phyloP scores from a whole-genome alignment of 345 rosid species.

The Acer saccharum region DNA sequence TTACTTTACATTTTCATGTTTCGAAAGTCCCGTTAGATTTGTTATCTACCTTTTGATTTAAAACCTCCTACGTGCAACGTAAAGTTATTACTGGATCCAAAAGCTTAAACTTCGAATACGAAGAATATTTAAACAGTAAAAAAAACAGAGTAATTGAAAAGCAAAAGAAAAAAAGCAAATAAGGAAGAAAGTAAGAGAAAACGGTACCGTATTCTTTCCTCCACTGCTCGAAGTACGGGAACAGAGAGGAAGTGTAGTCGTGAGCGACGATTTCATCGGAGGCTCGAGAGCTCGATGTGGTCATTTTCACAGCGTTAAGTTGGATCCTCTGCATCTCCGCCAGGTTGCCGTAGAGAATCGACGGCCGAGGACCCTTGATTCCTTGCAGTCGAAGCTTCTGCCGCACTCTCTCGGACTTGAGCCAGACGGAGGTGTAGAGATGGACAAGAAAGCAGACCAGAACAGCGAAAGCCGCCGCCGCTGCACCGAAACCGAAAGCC shows the following conservation, averaged over 20 bases:
- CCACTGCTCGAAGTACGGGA: slow-evolving; percentile 81
- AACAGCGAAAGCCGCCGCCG: neutral
- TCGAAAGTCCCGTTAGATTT: no score
- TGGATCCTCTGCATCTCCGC: slow-evolving; percentile 70
- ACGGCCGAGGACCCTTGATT: slow-evolving; percentile 64
- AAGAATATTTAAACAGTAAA: no score
- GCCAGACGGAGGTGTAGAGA: slow-evolving; percentile 24
- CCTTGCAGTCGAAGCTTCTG: slow-evolving; percentile 63
- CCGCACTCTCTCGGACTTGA: slow-evolving; percentile 30
- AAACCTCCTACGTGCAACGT: no score
- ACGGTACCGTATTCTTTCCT: slow-evolving; percentile 64
- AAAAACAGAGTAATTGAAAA: no score
- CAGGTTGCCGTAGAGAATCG: slow-evolving; percentile 60
- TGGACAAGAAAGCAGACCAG: slow-evolving; percentile 19
- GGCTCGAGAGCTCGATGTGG: neutral
- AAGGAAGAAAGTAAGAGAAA: no score
- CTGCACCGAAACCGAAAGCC: neutral
- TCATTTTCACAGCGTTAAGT: slow-evolving; percentile 11
- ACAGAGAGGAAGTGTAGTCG: slow-evolving; percentile 72
- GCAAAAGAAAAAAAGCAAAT: no score
- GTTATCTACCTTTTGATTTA: no score
- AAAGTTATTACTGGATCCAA: no score
- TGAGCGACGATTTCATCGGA: slow-evolving; percentile 45
- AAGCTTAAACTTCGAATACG: no score
- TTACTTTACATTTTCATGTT: no score